A percentile compares a stretch with the other conserved stretches of the same genome.
Conservation (phyloP, 495 filamentous ascomycete genomes). For the Annulohypoxylon stygium region DNA sequence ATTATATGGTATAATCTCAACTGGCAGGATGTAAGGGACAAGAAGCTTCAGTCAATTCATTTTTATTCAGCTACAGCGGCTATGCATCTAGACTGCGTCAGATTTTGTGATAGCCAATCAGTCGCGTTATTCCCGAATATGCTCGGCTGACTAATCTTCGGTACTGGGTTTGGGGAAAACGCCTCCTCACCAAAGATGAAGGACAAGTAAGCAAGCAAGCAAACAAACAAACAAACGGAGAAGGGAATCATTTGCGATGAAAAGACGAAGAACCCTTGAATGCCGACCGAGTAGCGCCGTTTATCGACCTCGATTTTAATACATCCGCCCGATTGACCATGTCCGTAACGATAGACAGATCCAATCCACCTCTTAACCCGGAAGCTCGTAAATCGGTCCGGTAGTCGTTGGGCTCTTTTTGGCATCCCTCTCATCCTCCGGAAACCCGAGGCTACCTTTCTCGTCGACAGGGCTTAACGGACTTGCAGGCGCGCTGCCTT, state of each 20-base stretch:
- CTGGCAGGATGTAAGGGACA: neutral
- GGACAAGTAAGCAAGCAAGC: neutral
- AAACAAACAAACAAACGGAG: neutral
- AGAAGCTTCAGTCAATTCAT: neutral
- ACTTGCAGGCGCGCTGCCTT: conserved; percentile 11
- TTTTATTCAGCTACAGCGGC: neutral
- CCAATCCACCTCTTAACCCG: neutral
- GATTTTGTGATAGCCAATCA: conserved; percentile 1
- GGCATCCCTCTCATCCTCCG: neutral
- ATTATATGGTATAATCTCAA: neutral
- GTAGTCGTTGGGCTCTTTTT: neutral
- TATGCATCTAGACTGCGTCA: conserved; percentile 6
- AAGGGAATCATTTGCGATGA: neutral
- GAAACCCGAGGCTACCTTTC: neutral
- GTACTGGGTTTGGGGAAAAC: neutral
- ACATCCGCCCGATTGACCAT: neutral
- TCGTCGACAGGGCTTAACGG: neutral
- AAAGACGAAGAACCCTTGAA: neutral
- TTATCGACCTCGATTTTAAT: neutral
- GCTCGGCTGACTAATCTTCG: neutral
- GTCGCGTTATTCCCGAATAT: neutral
- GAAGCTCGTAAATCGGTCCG: conserved; percentile 5
- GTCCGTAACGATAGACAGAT: neutral
- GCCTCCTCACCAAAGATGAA: neutral
- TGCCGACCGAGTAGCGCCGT: neutral